Conservation (phyloP, 306 rosid genomes). For the Fagus sylvatica region DNA sequence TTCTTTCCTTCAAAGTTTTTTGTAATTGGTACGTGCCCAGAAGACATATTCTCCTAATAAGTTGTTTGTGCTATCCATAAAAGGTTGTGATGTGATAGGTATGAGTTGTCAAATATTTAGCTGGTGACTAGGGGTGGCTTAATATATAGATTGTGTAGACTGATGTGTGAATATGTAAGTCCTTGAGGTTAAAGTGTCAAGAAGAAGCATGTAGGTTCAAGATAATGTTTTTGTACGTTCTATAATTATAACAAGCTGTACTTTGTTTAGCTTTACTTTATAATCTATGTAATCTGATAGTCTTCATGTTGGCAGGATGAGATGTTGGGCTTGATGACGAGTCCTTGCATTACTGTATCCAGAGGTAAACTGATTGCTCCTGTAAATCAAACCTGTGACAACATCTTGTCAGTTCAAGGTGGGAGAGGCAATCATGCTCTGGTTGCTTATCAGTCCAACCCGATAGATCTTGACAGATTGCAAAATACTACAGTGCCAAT, state of each 20-base stretch:
- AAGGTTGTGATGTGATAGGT: too few species aligned
- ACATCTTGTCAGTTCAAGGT: slow-evolving; percentile 34
- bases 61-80: too few species aligned
- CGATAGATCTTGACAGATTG: slow-evolving; percentile 33
- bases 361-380: slow-evolving; percentile 31
- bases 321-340: slow-evolving; percentile 32
- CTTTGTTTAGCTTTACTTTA: slow-evolving; percentile 25
- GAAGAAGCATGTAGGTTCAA: too few species aligned
- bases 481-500: slow-evolving; percentile 43
- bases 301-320: slow-evolving; percentile 44
- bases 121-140: too few species aligned
- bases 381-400: slow-evolving; percentile 29
- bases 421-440: slow-evolving; percentile 15
- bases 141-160: too few species aligned
- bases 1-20: too few species aligned
- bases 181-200: too few species aligned
- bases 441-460: slow-evolving; percentile 30
- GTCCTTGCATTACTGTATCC: slow-evolving; percentile 26
- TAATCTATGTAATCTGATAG: slow-evolving; percentile 25
- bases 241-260: not conserved
- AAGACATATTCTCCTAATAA: too few species aligned
- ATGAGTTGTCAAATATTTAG: too few species aligned
- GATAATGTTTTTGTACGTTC: not conserved
- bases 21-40: too few species aligned
- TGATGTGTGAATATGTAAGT: too few species aligned